Base-by-base conservation (phyloP, 2,329 filamentous ascomycete species). In the Ampelomyces quisqualis region DNA sequence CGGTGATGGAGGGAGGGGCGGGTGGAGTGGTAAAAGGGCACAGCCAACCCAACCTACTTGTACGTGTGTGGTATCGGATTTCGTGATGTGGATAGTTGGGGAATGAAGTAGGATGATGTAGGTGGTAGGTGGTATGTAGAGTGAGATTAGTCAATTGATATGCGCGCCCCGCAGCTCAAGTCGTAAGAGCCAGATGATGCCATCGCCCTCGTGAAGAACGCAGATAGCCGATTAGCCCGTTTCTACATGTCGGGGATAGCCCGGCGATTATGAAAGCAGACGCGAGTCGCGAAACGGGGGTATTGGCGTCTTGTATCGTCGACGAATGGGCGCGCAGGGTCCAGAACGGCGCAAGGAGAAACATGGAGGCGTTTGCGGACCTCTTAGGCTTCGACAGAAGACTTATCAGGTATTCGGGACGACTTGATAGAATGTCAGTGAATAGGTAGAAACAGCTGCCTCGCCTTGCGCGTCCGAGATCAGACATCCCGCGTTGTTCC, bases 161-260 rank as follows among this genome's bases (percentile, higher is more conserved):
- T 51, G 51, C 58, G 57, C 57, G 55, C 62, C 59, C 59, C 60
- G 52, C 60, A 57, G 55, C 47, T 41, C 43, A 28, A 38, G 43
- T 42, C 34, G 34, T 31, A 38, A 43, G 45, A 32, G 34, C 40
- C 30, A 39, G 43, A 66, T 67, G 62, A 66, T 65, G 62, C 61
- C 59, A 65, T 66, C 38, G 33, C 19, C 14, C 20, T 31, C 35
- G 34, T 28, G 38, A 22, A 30, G 36, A 37, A 45, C n/a, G n/a
- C n/a, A n/a, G n/a, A n/a, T n/a, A n/a, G 34, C 44, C 35, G 24
- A 38, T 28, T 52, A 58, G 44, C 5, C 10, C 11, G 37, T 15
- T 53, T 57, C 46, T 11, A 43, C 21, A 11, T 22, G 35, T 20
- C 40, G 29, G 34, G 37, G 37, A 32, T 47, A 27, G 19, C 32